Evolutionary conservation across 371 early-diverging fungal species (phyloP).

Genomic region (Mortierella sp.): DNA sequence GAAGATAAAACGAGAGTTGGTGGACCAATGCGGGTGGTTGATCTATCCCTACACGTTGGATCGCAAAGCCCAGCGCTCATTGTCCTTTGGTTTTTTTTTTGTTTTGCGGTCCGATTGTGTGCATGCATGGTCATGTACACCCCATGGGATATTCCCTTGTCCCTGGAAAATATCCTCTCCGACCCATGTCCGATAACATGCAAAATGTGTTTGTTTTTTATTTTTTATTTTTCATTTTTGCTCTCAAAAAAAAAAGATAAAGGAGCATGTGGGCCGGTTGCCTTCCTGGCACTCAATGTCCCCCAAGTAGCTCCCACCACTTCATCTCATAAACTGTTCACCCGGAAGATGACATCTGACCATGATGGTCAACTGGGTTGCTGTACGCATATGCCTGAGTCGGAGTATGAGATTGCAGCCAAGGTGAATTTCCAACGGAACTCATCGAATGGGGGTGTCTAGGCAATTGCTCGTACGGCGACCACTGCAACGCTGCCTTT

Average conservation of each 20-base stretch:
- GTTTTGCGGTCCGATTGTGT: background rate
- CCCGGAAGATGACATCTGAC: background rate
- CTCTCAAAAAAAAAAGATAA: background rate
- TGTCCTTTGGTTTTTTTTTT: background rate
- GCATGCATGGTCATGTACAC: background rate
- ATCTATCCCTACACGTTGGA: constrained; percentile 1
- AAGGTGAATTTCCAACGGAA: background rate
- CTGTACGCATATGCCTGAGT: background rate
- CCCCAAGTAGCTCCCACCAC: background rate
- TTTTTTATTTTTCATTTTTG: background rate
- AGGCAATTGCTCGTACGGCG: background rate
- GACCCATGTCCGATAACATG: background rate
- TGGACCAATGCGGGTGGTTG: background rate
- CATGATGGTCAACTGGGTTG: background rate
- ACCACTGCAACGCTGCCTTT: background rate
- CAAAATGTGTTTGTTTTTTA: background rate
- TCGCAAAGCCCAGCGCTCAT: background rate
- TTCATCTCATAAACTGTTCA: background rate
- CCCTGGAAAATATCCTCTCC: background rate
- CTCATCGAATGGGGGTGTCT: background rate
- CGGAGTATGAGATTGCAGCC: background rate
- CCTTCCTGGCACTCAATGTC: background rate
- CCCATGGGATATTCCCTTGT: background rate
- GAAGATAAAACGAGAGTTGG: background rate
- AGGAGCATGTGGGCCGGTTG: background rate